These are phyloP conservation scores for Achaetomium macrosporum DNA, from an alignment of 2,329 filamentous ascomycete genomes.

Conservation along the genomic window DNA sequence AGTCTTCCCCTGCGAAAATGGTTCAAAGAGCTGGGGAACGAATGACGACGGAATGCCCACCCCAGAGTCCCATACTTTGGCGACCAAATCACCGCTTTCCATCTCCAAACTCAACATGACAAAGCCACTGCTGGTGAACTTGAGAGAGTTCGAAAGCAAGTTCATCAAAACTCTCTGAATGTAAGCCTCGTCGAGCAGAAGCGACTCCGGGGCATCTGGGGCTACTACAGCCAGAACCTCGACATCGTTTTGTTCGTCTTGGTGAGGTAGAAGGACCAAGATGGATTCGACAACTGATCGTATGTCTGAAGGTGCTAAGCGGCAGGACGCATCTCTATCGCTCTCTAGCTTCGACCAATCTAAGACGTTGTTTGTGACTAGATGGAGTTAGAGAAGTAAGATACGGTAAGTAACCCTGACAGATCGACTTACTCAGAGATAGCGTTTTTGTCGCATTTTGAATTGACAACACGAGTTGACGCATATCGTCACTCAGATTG, in stretches of 20 bases:
- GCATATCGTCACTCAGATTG: slow-evolving; percentile 2
- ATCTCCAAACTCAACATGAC: slow-evolving; percentile 8
- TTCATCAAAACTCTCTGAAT: slow-evolving; percentile 3
- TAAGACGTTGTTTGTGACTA: slow-evolving; percentile 6
- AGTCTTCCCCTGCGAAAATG: slow-evolving; percentile 2
- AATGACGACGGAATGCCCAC: slow-evolving; percentile 4
- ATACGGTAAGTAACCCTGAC: background rate
- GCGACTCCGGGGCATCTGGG: background rate
- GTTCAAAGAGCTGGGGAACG: slow-evolving; percentile 2
- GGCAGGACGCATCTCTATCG: slow-evolving; percentile 3
- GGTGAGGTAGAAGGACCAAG: background rate
- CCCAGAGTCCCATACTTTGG: slow-evolving; percentile 2
- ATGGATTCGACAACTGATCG: slow-evolving; percentile 6
- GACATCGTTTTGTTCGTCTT: slow-evolving; percentile 2
- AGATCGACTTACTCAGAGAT: slow-evolving; percentile 2
- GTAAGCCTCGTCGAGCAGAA: slow-evolving; percentile 7
- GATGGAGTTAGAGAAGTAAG: background rate
- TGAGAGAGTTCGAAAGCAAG: slow-evolving; percentile 5
- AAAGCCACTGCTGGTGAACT: slow-evolving; percentile 5
- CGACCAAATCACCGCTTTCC: slow-evolving; percentile 1
- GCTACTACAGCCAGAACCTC: slow-evolving; percentile 2
- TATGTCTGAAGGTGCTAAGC: slow-evolving; percentile 3
- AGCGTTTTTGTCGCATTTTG: slow-evolving; percentile 4
- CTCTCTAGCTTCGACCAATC: slow-evolving; percentile 5
- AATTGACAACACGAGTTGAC: slow-evolving; percentile 3